Evolutionary conservation across 768 basidiomycete genomes (phyloP).

Genomic region (Kwoniella dejecticola): DNA sequence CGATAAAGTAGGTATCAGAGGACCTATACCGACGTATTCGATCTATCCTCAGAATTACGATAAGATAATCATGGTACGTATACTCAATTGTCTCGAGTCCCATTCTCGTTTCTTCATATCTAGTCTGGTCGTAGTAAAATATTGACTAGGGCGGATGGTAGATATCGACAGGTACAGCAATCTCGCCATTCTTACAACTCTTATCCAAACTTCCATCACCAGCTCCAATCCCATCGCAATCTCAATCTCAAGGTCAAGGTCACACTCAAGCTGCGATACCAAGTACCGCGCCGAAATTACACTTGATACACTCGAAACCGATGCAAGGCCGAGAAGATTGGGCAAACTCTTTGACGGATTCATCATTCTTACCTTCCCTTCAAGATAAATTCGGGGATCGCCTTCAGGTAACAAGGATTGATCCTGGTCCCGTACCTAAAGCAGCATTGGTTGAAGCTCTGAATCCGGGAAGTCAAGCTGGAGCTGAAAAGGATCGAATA

Average conservation of each 20-base stretch:
- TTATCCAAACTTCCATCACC: constrained; percentile 41
- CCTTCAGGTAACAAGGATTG: constrained; percentile 22
- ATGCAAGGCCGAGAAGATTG: constrained; percentile 30
- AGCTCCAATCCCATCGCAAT: background rate
- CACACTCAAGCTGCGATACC: no score
- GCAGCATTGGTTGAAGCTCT: constrained; percentile 6
- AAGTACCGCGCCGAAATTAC: constrained; percentile 26
- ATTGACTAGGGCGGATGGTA: no score
- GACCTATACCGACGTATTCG: constrained; percentile 46
- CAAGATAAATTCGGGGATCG: constrained; percentile 22
- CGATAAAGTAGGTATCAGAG: constrained; percentile 47
- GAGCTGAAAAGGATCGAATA: constrained; percentile 12
- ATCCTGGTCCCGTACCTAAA: constrained; percentile 15
- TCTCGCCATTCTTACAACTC: constrained; percentile 53
- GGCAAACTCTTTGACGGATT: background rate
- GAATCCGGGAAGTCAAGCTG: background rate
- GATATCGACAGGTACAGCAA: constrained; percentile 53
- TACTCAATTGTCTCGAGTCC: background rate
- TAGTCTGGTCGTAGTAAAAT: background rate
- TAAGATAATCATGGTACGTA: constrained; percentile 49
- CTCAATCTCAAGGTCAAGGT: no score
- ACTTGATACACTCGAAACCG: constrained; percentile 43
- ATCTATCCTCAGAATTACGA: constrained; percentile 39
- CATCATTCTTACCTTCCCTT: constrained; percentile 23
- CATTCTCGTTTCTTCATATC: background rate